These are phyloP conservation scores for Colletotrichum sidae DNA, from an alignment of 2,329 filamentous ascomycete genomes.

Conservation along the genomic window DNA sequence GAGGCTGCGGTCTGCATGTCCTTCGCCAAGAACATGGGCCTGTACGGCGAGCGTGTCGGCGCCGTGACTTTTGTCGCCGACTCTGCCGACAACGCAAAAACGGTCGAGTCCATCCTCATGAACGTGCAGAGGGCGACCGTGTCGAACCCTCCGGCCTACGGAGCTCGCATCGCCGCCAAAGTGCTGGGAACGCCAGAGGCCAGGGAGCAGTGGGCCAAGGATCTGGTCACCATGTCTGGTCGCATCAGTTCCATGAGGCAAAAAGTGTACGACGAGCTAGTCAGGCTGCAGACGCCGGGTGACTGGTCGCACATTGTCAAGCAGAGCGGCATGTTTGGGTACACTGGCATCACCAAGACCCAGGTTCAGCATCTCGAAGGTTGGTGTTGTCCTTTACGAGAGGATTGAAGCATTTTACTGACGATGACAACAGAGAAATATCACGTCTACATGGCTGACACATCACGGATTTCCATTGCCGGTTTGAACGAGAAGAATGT, in stretches of 20 bases:
- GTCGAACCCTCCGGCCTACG: conserved; percentile 50
- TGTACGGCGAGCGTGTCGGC: conserved; percentile 53
- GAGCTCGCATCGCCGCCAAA: conserved; percentile 48
- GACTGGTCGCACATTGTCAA: conserved; percentile 51
- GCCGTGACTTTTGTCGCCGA: conserved; percentile 44
- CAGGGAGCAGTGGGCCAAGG: conserved; percentile 47
- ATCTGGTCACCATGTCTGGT: conserved; percentile 51
- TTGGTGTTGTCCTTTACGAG: conserved; percentile 37
- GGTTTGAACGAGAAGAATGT: conserved; percentile 52
- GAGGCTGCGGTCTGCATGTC: conserved; percentile 70
- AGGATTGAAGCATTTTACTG: accelerated
- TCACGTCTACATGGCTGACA: conserved; percentile 54
- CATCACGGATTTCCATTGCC: conserved; percentile 52
- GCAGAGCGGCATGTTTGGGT: conserved; percentile 55
- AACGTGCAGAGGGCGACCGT: conserved; percentile 48
- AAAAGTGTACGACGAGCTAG: conserved; percentile 47
- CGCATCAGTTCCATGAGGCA: conserved; percentile 50
- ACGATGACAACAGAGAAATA: conserved; percentile 41
- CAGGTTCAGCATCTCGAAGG: conserved; percentile 55
- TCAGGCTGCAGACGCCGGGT: conserved; percentile 47
- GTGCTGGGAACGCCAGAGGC: conserved; percentile 46
- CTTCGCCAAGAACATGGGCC: conserved; percentile 70
- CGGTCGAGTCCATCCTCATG: conserved; percentile 45
- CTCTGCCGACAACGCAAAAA: conserved; percentile 32
- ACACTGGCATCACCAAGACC: conserved; percentile 59